Percentiles rank a stretch among this genome's conserved stretches.
These are phyloP conservation scores for Willaertia magna DNA, from an alignment of 208 protist genomes.

Conservation along the genomic window DNA sequence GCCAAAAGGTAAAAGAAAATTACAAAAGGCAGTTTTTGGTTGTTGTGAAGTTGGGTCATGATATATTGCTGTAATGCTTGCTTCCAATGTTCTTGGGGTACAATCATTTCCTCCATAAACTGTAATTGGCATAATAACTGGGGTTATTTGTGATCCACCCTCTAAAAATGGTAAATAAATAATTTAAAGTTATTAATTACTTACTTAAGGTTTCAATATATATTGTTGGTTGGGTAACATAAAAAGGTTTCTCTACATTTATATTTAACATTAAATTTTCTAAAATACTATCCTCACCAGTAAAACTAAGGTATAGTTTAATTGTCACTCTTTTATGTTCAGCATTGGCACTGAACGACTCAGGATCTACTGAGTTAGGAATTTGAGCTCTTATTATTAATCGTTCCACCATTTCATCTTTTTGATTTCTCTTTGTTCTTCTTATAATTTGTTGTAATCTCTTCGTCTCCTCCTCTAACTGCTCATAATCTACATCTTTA, in stretches of 20 bases:
- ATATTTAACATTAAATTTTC: not conserved
- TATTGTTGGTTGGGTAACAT: not conserved
- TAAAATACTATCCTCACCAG: not conserved
- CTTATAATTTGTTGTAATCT: constrained; percentile 51
- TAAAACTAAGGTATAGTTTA: not conserved
- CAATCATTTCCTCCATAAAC: not conserved
- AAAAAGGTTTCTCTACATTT: not conserved
- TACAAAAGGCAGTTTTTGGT: not conserved
- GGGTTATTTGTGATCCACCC: not conserved
- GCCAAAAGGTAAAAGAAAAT: constrained; percentile 6
- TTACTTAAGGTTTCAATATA: not conserved
- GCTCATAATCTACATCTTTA: constrained; percentile 54
- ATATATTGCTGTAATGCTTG: not conserved
- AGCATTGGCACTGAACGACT: not conserved
- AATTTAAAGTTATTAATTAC: not conserved
- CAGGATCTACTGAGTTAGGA: not conserved
- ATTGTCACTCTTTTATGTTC: not conserved
- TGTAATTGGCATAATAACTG: not conserved
- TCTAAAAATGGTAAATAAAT: not conserved
- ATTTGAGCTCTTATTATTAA: constrained; percentile 5
- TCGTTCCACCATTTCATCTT: not conserved
- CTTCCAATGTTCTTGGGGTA: not conserved
- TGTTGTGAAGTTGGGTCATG: not conserved
- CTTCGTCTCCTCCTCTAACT: constrained; percentile 61
- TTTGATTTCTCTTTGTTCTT: constrained; percentile 15